These are phyloP conservation scores for Calcarisporium arbuscula DNA, from an alignment of 2,329 filamentous ascomycete genomes.

Conservation along the genomic window DNA sequence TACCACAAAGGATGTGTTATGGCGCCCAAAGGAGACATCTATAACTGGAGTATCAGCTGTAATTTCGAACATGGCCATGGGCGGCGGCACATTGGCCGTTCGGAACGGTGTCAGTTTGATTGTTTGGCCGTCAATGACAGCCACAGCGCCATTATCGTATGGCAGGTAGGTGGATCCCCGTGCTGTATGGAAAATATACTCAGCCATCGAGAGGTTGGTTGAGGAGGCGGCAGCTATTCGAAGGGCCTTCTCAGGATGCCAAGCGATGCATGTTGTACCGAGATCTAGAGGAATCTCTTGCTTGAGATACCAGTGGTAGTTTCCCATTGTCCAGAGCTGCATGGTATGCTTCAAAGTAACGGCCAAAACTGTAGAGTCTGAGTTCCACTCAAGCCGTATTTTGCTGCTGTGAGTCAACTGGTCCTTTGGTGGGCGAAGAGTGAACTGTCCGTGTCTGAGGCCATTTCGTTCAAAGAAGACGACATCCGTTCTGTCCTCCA, in stretches of 20 bases:
- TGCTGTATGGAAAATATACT: constrained; percentile 63
- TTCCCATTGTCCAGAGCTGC: constrained; percentile 96
- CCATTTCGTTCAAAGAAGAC: constrained; percentile 97
- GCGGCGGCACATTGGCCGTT: constrained; percentile 80
- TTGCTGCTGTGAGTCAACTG: constrained; percentile 38
- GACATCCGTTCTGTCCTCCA: constrained; percentile 65
- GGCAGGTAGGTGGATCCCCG: constrained; percentile 65
- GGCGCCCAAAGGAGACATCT: constrained; percentile 67
- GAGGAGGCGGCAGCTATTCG: constrained; percentile 53
- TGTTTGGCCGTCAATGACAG: constrained; percentile 73
- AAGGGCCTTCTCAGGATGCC: constrained; percentile 84
- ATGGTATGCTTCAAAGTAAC: constrained; percentile 67
- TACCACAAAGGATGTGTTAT: constrained; percentile 62
- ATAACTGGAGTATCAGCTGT: constrained; percentile 54
- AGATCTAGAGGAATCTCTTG: constrained; percentile 61
- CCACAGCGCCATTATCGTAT: constrained; percentile 71
- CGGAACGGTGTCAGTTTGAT: constrained; percentile 83
- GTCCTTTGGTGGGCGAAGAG: constrained; percentile 61
- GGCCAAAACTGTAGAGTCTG: constrained; percentile 84
- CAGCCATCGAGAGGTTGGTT: constrained; percentile 48
- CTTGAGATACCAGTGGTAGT: constrained; percentile 98
- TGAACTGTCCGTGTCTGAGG: constrained; percentile 91
- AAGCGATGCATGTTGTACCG: constrained; percentile 40
- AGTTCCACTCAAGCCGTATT: constrained; percentile 77
- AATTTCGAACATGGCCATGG: constrained; percentile 81